phyloP scores from a whole-genome alignment of 2,329 filamentous ascomycete genomes.

The Polytolypa hystricis region DNA sequence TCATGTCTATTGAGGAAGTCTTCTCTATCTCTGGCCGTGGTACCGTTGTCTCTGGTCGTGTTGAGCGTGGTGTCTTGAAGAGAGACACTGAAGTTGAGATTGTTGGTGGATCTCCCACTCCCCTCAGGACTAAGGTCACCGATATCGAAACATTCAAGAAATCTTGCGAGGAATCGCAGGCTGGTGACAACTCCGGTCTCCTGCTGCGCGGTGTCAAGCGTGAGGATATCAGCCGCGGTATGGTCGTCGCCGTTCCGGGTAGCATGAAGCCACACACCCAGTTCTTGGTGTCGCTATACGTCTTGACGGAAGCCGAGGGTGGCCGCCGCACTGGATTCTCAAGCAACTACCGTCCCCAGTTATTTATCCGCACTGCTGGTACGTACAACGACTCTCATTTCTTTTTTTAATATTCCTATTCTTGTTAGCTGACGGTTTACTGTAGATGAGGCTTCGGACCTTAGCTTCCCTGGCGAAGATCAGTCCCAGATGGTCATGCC shows the following conservation, averaged over 20 bases:
- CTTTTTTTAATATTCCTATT: slow-evolving; percentile 4
- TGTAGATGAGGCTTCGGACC: slow-evolving; percentile 55
- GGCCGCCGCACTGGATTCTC: slow-evolving; percentile 93
- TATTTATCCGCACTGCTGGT: slow-evolving; percentile 89
- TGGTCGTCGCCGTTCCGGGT: slow-evolving; percentile 82
- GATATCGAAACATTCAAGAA: slow-evolving; percentile 99
- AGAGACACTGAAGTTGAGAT: slow-evolving; percentile 90
- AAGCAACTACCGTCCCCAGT: slow-evolving; percentile 92
- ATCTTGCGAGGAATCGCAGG: slow-evolving; percentile 90
- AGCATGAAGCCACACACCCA: slow-evolving; percentile 76
- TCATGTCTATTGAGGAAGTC: slow-evolving; percentile 94
- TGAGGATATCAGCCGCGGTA: slow-evolving; percentile 87
- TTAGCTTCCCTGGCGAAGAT: slow-evolving; percentile 80
- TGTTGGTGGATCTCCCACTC: slow-evolving; percentile 67
- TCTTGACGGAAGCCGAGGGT: slow-evolving; percentile 94
- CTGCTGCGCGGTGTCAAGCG: slow-evolving; percentile 91
- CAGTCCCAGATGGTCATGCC: slow-evolving; percentile 82
- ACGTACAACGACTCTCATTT: slow-evolving; percentile 35
- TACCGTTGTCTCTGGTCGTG: slow-evolving; percentile 92
- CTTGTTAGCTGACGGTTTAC: slow-evolving; percentile 1
- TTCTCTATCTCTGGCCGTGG: slow-evolving; percentile 88
- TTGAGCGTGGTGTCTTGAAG: slow-evolving; percentile 91
- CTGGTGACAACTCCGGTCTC: slow-evolving; percentile 96
- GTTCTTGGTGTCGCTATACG: slow-evolving; percentile 93
- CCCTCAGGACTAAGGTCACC: slow-evolving; percentile 98